Conservation (phyloP, 2,329 filamentous ascomycete species). For the Didymella lethalis region DNA sequence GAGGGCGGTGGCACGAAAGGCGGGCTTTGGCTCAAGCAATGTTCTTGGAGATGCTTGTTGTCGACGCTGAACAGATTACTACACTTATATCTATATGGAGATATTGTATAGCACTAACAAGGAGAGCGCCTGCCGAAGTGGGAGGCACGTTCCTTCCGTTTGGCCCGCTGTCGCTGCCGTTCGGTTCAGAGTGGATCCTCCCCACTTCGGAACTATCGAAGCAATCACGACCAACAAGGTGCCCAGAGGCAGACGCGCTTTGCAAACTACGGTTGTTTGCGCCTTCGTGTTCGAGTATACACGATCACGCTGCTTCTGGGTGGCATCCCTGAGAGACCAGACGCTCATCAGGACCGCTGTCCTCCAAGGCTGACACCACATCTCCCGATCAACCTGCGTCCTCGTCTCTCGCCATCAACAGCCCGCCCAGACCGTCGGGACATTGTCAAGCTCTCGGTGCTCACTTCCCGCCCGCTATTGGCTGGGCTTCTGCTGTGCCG, state of each 20-base stretch:
- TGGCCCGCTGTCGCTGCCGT: conserved; percentile 15
- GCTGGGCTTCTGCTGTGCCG: conserved; percentile 34
- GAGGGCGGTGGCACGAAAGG: background rate
- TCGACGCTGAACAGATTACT: background rate
- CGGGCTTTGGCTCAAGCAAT: background rate
- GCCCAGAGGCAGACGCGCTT: conserved; percentile 8
- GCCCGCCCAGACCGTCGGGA: conserved; percentile 35
- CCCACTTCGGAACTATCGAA: conserved; percentile 20
- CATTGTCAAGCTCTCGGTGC: conserved; percentile 34
- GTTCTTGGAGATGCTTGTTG: background rate
- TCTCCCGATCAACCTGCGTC: conserved; percentile 20
- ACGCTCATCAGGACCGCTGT: conserved; percentile 1
- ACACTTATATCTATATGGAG: conserved; percentile 1
- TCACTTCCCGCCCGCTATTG: conserved; percentile 38
- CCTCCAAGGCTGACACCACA: conserved; percentile 17
- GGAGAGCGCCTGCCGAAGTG: conserved; percentile 8
- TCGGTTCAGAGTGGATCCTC: conserved; percentile 7
- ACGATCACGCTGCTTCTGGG: background rate
- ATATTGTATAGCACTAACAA: conserved; percentile 9
- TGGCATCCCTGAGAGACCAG: background rate
- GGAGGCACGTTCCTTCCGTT: conserved; percentile 23
- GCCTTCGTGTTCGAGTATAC: background rate
- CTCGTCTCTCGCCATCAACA: conserved; percentile 24
- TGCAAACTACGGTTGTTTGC: background rate
- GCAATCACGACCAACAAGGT: conserved; percentile 22